Percentiles rank a stretch among this genome's conserved stretches.
Conservation (phyloP, 345 rosid species). For the Viola odorata region DNA sequence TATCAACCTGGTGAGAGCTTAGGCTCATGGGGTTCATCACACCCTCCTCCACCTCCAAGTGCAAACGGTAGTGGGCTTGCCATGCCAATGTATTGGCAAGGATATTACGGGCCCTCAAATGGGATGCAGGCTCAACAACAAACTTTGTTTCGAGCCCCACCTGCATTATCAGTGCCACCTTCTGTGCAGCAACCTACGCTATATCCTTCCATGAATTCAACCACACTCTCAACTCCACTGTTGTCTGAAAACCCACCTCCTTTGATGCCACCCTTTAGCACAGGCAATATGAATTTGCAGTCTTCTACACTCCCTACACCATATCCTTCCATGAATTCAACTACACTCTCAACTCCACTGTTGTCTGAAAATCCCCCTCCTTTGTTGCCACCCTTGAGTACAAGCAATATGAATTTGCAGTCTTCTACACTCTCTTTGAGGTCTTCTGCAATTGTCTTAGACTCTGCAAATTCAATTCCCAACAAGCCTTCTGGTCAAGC, state of each 20-base stretch:
- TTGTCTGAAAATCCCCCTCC: conserved; percentile 23
- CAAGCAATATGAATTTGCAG: conserved; percentile 12
- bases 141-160: conserved; percentile 29
- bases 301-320: conserved; percentile 22
- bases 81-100: conserved; percentile 47
- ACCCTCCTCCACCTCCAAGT: conserved; percentile 15
- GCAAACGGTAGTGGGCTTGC: conserved; percentile 29
- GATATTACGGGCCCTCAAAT: conserved; percentile 33
- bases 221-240: conserved; percentile 24
- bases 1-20: conserved; percentile 30
- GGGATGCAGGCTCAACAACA: conserved; percentile 35
- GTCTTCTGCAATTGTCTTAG: conserved; percentile 19
- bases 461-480: conserved; percentile 21
- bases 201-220: conserved; percentile 20
- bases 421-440: conserved; percentile 14
- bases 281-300: conserved; percentile 12
- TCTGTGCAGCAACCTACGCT: conserved; percentile 30
- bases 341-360: conserved; percentile 24
- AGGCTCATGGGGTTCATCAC: conserved; percentile 30
- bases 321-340: conserved; percentile 20
- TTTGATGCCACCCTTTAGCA: conserved; percentile 23
- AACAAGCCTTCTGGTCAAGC: conserved; percentile 16
- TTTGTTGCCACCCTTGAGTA: conserved; percentile 23
- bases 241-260: conserved; percentile 22
- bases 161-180: conserved; percentile 32